Percentiles rank a stretch among this genome's conserved stretches.
These are phyloP conservation scores for Wickerhamomyces strasburgensis DNA, from an alignment of 805 yeast genomes.

Conservation along the genomic window DNA sequence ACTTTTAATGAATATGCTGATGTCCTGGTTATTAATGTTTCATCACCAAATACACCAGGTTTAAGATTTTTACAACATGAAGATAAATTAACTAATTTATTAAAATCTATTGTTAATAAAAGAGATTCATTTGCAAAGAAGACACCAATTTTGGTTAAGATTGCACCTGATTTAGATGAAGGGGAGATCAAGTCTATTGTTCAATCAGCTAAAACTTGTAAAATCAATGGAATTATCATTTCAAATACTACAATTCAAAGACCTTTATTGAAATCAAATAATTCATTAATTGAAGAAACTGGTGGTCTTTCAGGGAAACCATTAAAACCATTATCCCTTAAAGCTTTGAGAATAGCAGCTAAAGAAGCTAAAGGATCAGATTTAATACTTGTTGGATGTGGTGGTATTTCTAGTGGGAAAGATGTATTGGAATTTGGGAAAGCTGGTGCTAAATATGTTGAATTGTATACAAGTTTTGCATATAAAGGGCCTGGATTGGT, in stretches of 20 bases:
- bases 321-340: conserved; percentile 69
- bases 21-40: conserved; percentile 83
- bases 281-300: conserved; percentile 45
- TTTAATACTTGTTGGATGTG: conserved; percentile 84
- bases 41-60: conserved; percentile 96
- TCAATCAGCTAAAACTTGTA: conserved; percentile 65
- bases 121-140: conserved; percentile 49
- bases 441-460: conserved; percentile 90
- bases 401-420: conserved; percentile 83
- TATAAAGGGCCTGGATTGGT: conserved; percentile 89
- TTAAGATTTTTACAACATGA: conserved; percentile 81
- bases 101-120: conserved; percentile 63
- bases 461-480: conserved; percentile 85
- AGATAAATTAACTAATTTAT: conserved; percentile 60
- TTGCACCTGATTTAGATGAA: conserved; percentile 89
- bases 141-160: conserved; percentile 85
- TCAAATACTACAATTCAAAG: conserved; percentile 90
- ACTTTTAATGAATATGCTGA: conserved; percentile 82
- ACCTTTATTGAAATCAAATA: conserved; percentile 57
- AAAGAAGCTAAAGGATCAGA: conserved; percentile 70
- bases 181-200: conserved; percentile 81
- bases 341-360: conserved; percentile 66
- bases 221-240: conserved; percentile 86
- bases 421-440: conserved; percentile 89
- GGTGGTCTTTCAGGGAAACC: conserved; percentile 97